Evolutionary conservation across 2,329 filamentous ascomycete species (phyloP), one percentile per base, ranked within the genome.

Genomic region (Colletotrichum sansevieriae): DNA sequence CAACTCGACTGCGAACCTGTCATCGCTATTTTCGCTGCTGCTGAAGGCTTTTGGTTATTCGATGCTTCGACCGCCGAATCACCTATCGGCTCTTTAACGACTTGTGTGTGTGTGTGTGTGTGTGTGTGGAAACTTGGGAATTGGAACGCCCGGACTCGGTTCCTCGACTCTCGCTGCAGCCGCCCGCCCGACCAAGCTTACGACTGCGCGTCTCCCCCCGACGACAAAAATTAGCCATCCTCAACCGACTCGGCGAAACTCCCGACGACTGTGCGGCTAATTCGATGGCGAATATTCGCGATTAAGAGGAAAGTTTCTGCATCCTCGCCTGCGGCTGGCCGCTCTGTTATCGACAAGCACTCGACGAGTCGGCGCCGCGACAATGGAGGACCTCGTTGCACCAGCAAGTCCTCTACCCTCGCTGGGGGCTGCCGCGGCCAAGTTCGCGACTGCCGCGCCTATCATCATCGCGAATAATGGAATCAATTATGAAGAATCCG

Each of bases 391-490:
- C 33, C 20, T 54, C 63, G 63, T 41, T 12, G 20, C 47, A n/a
- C 25, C 47, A 25, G 55, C 64, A 67, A 72, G 66, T 41, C 44
- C 72, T 51, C 71, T 73, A 49, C 59, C 73, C 51, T 70, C 72
- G 55, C 71, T 72, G 43, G 66, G 62, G 54, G 66, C 62, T 43
- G 56, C 49, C 33, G 49, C 66, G 3, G 55, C 49, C 22, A 58
- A 64, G n/a, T 82, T 82, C 33, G 79, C 82, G 18, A 77, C 79
- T 59, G 71, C 78, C 29, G 74, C 77, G 44, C 81, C 80, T 52
- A 76, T 77, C 58, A 80, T 85, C 62, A 79, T 83, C 55, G 78
- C 81, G 47, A 82, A 82, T 63, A 77, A 77, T 11, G 78, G 79
- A 46, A 76, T 82, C 67, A 78, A 81, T 65, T 77, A 78, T 52